Conservation (phyloP, 805 yeast genomes). For the Teunomyces aglyptinius region DNA sequence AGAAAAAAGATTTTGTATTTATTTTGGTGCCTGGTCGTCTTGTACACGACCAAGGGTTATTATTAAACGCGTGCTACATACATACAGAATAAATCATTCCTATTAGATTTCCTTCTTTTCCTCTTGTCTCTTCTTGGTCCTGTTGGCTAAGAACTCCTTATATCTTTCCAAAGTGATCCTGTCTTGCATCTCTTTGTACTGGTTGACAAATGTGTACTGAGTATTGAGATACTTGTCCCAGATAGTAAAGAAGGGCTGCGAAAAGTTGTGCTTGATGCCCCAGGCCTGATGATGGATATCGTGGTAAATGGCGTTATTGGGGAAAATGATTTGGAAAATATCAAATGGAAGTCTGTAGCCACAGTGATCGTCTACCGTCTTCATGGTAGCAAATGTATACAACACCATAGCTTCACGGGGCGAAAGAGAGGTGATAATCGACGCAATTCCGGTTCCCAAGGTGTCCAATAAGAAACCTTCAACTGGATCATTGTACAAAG, state of each 20-base stretch:
- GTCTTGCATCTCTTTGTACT: conserved; percentile 63
- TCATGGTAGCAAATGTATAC: conserved; percentile 86
- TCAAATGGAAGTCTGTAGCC: conserved; percentile 95
- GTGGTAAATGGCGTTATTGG: conserved; percentile 93
- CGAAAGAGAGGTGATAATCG: conserved; percentile 56
- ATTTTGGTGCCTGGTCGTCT: too few relatives aligned
- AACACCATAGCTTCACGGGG: conserved; percentile 76
- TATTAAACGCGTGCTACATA: not conserved
- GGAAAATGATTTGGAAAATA: conserved; percentile 85
- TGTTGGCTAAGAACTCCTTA: conserved; percentile 50
- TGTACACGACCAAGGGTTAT: not conserved
- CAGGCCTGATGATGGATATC: conserved; percentile 97
- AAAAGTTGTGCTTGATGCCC: conserved; percentile 89
- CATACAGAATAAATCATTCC: not conserved
- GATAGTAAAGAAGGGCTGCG: conserved; percentile 93
- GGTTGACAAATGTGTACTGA: conserved; percentile 59
- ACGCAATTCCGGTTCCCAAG: conserved; percentile 84
- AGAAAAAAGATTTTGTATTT: not conserved
- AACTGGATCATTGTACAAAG: conserved; percentile 87
- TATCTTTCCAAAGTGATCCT: conserved; percentile 67
- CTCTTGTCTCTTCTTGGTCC: conserved; percentile 16
- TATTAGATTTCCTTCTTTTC: conserved; percentile 9
- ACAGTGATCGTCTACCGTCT: conserved; percentile 98
- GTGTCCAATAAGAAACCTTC: conserved; percentile 95
- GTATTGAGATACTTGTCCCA: conserved; percentile 84